These are phyloP conservation scores for Senna tora DNA, from an alignment of 306 rosid species.

Conservation along the genomic window DNA sequence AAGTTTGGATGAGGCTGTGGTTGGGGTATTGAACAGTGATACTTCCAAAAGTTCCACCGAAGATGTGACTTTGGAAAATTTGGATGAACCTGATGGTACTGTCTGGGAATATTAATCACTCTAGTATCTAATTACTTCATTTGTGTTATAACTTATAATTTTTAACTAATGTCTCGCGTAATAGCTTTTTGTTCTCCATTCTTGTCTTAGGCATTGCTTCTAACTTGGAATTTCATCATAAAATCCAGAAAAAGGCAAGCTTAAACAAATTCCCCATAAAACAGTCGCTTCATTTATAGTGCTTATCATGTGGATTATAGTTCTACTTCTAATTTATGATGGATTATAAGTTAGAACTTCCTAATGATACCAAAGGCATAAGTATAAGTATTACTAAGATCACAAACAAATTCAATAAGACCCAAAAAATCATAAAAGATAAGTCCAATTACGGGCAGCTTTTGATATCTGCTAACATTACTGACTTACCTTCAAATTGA, in stretches of 20 bases:
- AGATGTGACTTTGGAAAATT: slow-evolving; percentile 45
- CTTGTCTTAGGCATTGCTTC: slow-evolving; percentile 26
- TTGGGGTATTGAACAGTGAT: slow-evolving; percentile 43
- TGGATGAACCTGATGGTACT: slow-evolving; percentile 70
- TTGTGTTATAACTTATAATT: slow-evolving; percentile 30
- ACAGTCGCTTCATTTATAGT: neutral
- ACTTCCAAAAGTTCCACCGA: slow-evolving; percentile 44
- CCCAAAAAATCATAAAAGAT: slow-evolving; percentile 8
- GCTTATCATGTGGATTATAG: slow-evolving; percentile 22
- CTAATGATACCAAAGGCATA: neutral
- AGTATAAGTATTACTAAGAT: slow-evolving; percentile 2
- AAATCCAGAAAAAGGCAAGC: neutral
- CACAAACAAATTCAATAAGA: neutral
- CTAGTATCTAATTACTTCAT: slow-evolving; percentile 12
- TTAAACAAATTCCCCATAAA: slow-evolving; percentile 22
- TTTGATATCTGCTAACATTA: slow-evolving; percentile 16
- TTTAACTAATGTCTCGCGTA: slow-evolving; percentile 2
- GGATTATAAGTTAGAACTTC: slow-evolving; percentile 6
- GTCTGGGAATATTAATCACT: slow-evolving; percentile 15
- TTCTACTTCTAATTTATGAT: slow-evolving; percentile 1
- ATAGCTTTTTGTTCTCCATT: slow-evolving; percentile 34
- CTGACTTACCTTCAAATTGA: neutral
- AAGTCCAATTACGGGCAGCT: slow-evolving; percentile 1
- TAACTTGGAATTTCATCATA: slow-evolving; percentile 24
- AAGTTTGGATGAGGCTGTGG: slow-evolving; percentile 55